Evolutionary conservation across 129 eudicot genomes (phyloP).

Genomic region (Artemisia annua): DNA sequence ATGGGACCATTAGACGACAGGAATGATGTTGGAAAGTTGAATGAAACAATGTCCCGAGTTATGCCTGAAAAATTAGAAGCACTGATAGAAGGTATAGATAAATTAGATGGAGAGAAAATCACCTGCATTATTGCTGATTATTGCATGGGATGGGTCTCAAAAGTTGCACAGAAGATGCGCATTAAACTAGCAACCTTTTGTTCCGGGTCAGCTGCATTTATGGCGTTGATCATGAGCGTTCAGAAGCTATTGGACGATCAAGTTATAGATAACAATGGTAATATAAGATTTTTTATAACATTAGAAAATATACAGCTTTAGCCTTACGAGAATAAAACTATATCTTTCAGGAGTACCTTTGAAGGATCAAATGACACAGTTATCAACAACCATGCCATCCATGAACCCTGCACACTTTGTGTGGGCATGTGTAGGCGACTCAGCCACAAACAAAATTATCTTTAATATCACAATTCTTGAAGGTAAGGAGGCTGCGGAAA

Average conservation of each 20-base stretch:
- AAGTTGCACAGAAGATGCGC: conserved; percentile 43
- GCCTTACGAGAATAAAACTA: neutral
- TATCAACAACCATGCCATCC: conserved; percentile 46
- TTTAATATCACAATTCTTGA: conserved; percentile 10
- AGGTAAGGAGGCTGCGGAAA: conserved; percentile 24
- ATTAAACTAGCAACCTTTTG: conserved; percentile 38
- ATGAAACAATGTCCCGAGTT: conserved; percentile 24
- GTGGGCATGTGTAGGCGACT: conserved; percentile 40
- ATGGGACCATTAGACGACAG: conserved; percentile 47
- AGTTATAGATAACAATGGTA: conserved; percentile 27
- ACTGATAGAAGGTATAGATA: conserved; percentile 38
- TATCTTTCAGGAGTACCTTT: conserved; percentile 36
- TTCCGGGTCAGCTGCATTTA: conserved; percentile 39
- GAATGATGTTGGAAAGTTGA: conserved; percentile 32
- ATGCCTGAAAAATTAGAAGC: conserved; percentile 45
- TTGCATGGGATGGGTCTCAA: conserved; percentile 40
- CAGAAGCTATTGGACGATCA: conserved; percentile 47
- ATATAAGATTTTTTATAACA: neutral
- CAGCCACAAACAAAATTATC: conserved; percentile 6
- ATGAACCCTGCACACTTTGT: conserved; percentile 36
- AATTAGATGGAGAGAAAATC: conserved; percentile 19
- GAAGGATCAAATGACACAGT: conserved; percentile 39
- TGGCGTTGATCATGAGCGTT: conserved; percentile 29
- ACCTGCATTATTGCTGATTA: conserved; percentile 53
- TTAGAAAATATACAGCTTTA: neutral